Evolutionary conservation across 2,329 filamentous ascomycete genomes (phyloP).

Genomic region (Diaporthe citri): DNA sequence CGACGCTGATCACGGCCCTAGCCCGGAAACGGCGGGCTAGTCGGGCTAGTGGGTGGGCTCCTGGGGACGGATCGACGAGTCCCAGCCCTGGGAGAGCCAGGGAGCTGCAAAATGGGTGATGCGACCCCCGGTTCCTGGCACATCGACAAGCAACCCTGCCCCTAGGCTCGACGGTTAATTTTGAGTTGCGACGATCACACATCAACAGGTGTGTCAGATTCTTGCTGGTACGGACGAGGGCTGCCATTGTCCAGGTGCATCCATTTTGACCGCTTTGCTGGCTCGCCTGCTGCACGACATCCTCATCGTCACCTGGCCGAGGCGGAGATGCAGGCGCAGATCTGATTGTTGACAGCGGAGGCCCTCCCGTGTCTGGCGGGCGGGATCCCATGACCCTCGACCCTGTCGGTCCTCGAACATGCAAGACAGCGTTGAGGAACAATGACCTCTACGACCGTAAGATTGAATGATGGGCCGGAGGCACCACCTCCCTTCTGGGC

Average conservation of each 20-base stretch:
- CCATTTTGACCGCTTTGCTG: constrained; percentile 29
- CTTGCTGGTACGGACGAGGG: constrained; percentile 28
- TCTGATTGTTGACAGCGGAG: constrained; percentile 14
- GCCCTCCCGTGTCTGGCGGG: constrained; percentile 21
- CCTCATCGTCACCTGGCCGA: constrained; percentile 8
- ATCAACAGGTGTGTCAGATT: constrained; percentile 31
- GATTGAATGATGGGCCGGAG: not conserved
- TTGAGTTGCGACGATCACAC: constrained; percentile 39
- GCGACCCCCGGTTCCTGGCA: constrained; percentile 36
- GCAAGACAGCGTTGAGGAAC: constrained; percentile 21
- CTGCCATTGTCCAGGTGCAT: constrained; percentile 21
- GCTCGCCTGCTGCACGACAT: constrained; percentile 25
- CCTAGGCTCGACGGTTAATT: constrained; percentile 33
- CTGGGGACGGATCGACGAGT: constrained; percentile 33
- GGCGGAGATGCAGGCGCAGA: constrained; percentile 18
- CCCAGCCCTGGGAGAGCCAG: constrained; percentile 14
- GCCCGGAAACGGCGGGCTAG: constrained; percentile 18
- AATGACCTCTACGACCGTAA: constrained; percentile 10
- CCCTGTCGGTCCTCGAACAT: constrained; percentile 14
- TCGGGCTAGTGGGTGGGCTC: constrained; percentile 12
- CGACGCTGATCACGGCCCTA: constrained; percentile 17
- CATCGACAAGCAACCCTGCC: constrained; percentile 36
- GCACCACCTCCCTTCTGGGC: not conserved
- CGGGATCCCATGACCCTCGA: constrained; percentile 2
- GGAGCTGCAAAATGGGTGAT: constrained; percentile 31